Conservation (phyloP, 2,329 filamentous ascomycete species). For the Cryphonectria radicalis region DNA sequence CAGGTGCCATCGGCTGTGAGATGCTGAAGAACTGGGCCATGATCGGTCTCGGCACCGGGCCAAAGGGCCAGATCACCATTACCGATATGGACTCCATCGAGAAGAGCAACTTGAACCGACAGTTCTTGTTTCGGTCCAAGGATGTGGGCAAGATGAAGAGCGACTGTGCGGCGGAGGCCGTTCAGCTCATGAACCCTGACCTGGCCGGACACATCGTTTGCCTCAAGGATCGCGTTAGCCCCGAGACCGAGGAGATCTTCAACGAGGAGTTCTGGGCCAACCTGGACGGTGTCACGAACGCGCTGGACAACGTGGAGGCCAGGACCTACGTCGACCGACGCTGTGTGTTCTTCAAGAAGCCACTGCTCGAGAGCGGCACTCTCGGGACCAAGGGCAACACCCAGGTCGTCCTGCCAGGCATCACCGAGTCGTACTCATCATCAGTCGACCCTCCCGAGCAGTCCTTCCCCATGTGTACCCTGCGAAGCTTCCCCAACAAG, state of each 20-base stretch:
- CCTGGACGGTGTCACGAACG: slow-evolving; percentile 93
- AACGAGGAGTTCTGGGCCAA: slow-evolving; percentile 89
- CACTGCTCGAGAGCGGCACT: slow-evolving; percentile 92
- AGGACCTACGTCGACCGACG: slow-evolving; percentile 94
- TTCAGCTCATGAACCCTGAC: slow-evolving; percentile 94
- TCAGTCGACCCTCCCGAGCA: slow-evolving; percentile 98
- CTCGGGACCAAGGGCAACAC: slow-evolving; percentile 99
- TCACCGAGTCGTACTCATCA: slow-evolving; percentile 93
- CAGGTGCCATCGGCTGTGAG: slow-evolving; percentile 96
- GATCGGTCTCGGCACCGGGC: slow-evolving; percentile 91
- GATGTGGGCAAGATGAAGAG: slow-evolving; percentile 98
- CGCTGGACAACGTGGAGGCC: slow-evolving; percentile 95
- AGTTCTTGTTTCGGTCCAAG: slow-evolving; percentile 91
- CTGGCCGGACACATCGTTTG: slow-evolving; percentile 83
- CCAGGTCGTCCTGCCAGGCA: slow-evolving; percentile 86
- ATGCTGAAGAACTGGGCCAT: slow-evolving; percentile 99
- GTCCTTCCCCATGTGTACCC: slow-evolving; percentile 98
- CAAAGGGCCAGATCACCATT: slow-evolving; percentile 85
- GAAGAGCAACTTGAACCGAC: slow-evolving; percentile 96
- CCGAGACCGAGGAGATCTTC: slow-evolving; percentile 92
- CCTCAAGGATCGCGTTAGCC: slow-evolving; percentile 86
- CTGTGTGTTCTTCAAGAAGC: slow-evolving; percentile 98
- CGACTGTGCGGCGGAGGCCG: slow-evolving; percentile 87
- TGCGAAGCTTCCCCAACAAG: slow-evolving; percentile 95
- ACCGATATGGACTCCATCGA: slow-evolving; percentile 99